Conservation (phyloP, 345 rosid species). For the Cardiospermum halicacabum region DNA sequence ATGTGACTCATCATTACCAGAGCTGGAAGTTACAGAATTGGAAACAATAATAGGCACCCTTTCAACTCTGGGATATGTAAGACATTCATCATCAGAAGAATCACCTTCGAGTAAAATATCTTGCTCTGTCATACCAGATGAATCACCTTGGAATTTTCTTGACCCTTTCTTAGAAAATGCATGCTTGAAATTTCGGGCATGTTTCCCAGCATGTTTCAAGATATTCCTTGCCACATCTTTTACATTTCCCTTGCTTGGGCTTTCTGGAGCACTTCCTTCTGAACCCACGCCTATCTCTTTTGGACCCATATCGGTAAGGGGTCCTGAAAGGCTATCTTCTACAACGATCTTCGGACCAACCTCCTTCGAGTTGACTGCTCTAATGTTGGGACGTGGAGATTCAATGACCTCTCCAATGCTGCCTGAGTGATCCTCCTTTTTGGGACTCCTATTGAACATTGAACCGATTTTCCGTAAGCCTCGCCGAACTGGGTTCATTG, state of each 20-base stretch:
- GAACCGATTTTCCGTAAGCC: constrained; percentile 52
- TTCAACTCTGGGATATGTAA: constrained; percentile 19
- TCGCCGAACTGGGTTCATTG: constrained; percentile 24
- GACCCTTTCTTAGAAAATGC: constrained; percentile 69
- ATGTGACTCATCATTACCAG: constrained; percentile 7
- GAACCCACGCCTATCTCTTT: constrained; percentile 33
- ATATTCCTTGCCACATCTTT: constrained; percentile 61
- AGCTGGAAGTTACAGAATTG: constrained; percentile 9
- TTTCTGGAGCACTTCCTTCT: constrained; percentile 36
- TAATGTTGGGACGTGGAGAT: constrained; percentile 54
- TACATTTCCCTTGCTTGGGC: constrained; percentile 41
- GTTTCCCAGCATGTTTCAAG: constrained; percentile 59
- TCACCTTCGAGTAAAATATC: constrained; percentile 33
- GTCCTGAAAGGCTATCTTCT: constrained; percentile 40
- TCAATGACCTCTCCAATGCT: constrained; percentile 33
- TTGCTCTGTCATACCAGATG: constrained; percentile 21
- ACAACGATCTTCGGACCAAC: constrained; percentile 42
- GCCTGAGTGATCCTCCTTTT: constrained; percentile 35
- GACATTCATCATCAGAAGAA: constrained; percentile 51
- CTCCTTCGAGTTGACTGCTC: constrained; percentile 42
- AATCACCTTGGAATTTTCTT: constrained; percentile 22
- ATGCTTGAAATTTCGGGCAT: constrained; percentile 52
- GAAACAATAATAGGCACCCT: constrained; percentile 23
- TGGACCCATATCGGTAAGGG: constrained; percentile 26
- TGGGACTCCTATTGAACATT: constrained; percentile 43